phyloP scores from a whole-genome alignment of 208 protist genomes.

The Wallacemonas sp. region DNA sequence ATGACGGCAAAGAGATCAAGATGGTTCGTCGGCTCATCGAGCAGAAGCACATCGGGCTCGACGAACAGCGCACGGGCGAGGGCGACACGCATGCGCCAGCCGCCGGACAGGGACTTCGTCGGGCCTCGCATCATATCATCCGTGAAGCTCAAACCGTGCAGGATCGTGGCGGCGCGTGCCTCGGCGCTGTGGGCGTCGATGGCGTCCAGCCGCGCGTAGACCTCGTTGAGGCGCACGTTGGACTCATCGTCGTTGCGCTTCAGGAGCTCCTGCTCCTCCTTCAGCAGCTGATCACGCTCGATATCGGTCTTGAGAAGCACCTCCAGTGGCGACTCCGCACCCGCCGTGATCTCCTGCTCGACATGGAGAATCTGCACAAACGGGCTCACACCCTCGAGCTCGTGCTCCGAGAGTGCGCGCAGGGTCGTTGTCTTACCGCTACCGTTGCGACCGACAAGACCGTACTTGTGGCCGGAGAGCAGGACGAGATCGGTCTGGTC shows the following conservation, averaged over 20 bases:
- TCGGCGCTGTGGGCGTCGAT: slow-evolving; percentile 95
- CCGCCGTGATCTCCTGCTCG: slow-evolving; percentile 96
- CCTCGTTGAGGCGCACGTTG: slow-evolving; percentile 86
- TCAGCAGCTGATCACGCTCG: slow-evolving; percentile 89
- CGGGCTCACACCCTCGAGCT: slow-evolving; percentile 93
- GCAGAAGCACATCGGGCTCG: slow-evolving; percentile 94
- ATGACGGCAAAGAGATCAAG: slow-evolving; percentile 97
- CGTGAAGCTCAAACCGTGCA: slow-evolving; percentile 94
- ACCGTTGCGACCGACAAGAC: slow-evolving; percentile 95
- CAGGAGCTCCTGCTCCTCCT: slow-evolving; percentile 91
- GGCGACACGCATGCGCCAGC: slow-evolving; percentile 98
- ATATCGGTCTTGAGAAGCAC: slow-evolving; percentile 91
- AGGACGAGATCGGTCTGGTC: slow-evolving; percentile 78
- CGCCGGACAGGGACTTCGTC: slow-evolving; percentile 91
- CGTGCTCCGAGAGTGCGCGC: slow-evolving; percentile 90
- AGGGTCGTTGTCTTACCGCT: slow-evolving; percentile 95
- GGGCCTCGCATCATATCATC: slow-evolving; percentile 91
- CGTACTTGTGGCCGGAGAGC: slow-evolving; percentile 93
- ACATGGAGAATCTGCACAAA: slow-evolving; percentile 98
- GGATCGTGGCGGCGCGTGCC: slow-evolving; percentile 80
- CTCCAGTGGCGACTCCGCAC: slow-evolving; percentile 78
- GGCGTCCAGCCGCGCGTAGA: slow-evolving; percentile 94
- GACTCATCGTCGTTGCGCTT: slow-evolving; percentile 75
- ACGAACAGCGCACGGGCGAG: slow-evolving; percentile 97
- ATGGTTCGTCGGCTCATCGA: slow-evolving; percentile 98